Evolutionary conservation across 148 eudicot species (phyloP).

Genomic region (Amaranthus hypochondriacus): DNA sequence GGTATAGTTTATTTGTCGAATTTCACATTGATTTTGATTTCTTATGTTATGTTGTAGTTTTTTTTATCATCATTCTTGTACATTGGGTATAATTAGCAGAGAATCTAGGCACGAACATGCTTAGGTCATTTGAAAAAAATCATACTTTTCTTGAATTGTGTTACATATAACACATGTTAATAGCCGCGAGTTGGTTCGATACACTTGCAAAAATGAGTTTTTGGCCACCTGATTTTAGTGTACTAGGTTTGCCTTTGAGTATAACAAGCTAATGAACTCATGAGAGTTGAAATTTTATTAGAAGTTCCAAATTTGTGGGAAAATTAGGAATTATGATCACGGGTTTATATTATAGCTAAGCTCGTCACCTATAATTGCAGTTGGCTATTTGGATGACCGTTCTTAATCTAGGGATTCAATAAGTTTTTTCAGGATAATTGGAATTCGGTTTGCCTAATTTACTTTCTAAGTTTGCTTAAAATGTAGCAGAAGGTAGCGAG

Average conservation of each 20-base stretch:
- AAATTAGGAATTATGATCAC: not conserved
- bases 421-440: not conserved
- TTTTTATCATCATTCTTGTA: not conserved
- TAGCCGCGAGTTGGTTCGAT: too few relatives aligned
- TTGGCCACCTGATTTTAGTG: too few relatives aligned
- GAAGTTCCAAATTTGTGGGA: not conserved
- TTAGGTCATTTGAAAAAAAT: too few relatives aligned
- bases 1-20: constrained; percentile 35
- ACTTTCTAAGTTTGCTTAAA: too few relatives aligned
- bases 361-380: not conserved
- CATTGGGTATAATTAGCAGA: not conserved
- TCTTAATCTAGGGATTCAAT: not conserved
- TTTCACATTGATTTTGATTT: not conserved
- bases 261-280: too few relatives aligned
- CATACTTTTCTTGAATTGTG: too few relatives aligned
- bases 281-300: too few relatives aligned
- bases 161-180: too few relatives aligned
- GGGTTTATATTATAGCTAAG: constrained; percentile 2
- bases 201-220: too few relatives aligned
- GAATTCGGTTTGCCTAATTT: not conserved
- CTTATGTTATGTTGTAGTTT: not conserved
- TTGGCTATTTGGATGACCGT: not conserved
- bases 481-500: too few relatives aligned
- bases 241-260: too few relatives aligned
- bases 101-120: too few relatives aligned